phyloP scores from a whole-genome alignment of 2,329 filamentous ascomycete genomes.

The Bipolaris zeicola region DNA sequence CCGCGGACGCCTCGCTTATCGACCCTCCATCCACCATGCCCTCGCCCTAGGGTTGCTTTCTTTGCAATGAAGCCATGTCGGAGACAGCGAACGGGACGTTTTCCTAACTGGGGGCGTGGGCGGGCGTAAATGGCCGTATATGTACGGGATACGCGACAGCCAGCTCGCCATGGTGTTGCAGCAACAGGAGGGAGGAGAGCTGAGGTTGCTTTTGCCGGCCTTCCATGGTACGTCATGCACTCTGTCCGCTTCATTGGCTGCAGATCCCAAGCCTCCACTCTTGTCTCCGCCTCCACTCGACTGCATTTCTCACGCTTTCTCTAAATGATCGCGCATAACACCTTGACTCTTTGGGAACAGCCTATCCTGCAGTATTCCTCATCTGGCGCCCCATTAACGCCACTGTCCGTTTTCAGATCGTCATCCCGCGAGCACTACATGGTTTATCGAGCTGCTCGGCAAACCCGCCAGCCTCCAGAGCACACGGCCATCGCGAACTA shows the following conservation, averaged over 20 bases:
- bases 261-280: conserved; percentile 4
- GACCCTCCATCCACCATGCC: background rate
- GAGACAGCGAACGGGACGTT: background rate
- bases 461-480: background rate
- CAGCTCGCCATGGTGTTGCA: background rate
- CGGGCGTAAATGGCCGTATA: background rate
- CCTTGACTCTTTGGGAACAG: conserved; percentile 2
- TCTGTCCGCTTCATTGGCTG: background rate
- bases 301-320: background rate
- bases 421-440: background rate
- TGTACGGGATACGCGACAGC: background rate
- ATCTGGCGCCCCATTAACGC: background rate
- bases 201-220: conserved; percentile 2
- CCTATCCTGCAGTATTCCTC: conserved; percentile 1
- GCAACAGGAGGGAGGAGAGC: background rate
- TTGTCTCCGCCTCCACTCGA: conserved; percentile 1
- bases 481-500: background rate
- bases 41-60: too few relatives aligned
- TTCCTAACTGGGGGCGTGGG: background rate
- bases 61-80: background rate
- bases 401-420: background rate
- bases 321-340: background rate
- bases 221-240: conserved; percentile 8
- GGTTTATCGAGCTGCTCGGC: background rate
- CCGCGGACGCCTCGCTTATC: conserved; percentile 5